These are phyloP conservation scores for Chionographis japonica DNA, from an alignment of 106 monocot species.

Conservation along the genomic window DNA sequence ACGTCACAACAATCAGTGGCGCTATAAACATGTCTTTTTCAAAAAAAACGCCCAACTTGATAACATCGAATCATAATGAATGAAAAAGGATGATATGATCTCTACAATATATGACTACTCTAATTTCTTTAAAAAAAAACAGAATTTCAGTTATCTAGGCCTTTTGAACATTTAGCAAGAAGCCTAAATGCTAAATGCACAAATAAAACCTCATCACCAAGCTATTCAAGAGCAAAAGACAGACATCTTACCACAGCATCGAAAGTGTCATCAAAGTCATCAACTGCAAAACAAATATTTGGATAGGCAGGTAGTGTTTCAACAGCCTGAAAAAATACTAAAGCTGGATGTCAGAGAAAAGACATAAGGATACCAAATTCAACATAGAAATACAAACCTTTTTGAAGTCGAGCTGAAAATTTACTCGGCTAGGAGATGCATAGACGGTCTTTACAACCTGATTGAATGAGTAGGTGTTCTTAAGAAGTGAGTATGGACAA, in stretches of 20 bases:
- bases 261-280: constrained; percentile 99
- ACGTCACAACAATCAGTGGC: too few species aligned
- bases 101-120: too few species aligned
- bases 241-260: constrained; percentile 73
- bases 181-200: too few species aligned
- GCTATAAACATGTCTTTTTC: too few species aligned
- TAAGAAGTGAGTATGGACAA: not conserved
- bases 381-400: constrained; percentile 43
- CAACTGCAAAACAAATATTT: constrained; percentile 91
- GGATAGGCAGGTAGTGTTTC: constrained; percentile 93
- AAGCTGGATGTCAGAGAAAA: constrained; percentile 1
- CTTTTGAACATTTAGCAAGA: too few species aligned
- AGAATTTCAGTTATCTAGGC: too few species aligned
- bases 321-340: constrained; percentile 46
- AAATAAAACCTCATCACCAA: not conserved
- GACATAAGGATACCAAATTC: not conserved
- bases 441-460: constrained; percentile 96
- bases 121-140: too few species aligned
- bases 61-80: too few species aligned
- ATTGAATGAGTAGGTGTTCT: not conserved
- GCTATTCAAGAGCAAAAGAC: not conserved
- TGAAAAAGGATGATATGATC: too few species aligned
- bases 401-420: constrained; percentile 80
- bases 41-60: too few species aligned
- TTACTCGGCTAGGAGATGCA: constrained; percentile 96